These are phyloP conservation scores for Yamadazyma sp. DNA, from an alignment of 1,139 yeast genomes.

Conservation along the genomic window DNA sequence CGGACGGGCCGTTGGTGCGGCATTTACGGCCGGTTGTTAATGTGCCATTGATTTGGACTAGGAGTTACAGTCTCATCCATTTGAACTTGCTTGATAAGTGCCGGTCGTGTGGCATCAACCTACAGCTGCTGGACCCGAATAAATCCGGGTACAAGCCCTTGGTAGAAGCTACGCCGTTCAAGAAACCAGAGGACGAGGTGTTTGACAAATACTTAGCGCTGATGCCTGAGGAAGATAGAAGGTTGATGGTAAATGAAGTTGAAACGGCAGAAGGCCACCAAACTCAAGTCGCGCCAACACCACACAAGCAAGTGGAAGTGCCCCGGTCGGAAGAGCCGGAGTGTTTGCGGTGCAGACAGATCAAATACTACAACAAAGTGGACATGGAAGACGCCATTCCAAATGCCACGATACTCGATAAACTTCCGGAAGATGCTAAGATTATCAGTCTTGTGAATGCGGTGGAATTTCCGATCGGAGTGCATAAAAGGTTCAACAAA, in stretches of 20 bases:
- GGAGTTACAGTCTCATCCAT: background rate
- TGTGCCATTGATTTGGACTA: too few species aligned
- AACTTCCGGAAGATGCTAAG: slow-evolving; percentile 42
- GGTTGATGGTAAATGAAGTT: slow-evolving; percentile 6
- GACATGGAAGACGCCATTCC: slow-evolving; percentile 26
- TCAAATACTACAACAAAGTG: slow-evolving; percentile 35
- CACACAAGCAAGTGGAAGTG: background rate
- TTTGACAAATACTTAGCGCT: slow-evolving; percentile 6
- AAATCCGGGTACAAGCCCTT: slow-evolving; percentile 12
- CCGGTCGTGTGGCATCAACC: slow-evolving; percentile 13
- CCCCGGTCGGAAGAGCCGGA: slow-evolving; percentile 6
- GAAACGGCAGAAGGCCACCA: background rate
- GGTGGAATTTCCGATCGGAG: slow-evolving; percentile 67
- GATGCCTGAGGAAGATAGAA: slow-evolving; percentile 22
- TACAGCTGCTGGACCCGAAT: slow-evolving; percentile 11
- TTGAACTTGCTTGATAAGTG: slow-evolving; percentile 10
- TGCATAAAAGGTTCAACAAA: slow-evolving; percentile 34
- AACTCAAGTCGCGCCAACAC: background rate
- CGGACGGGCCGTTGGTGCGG: too few species aligned
- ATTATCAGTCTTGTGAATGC: slow-evolving; percentile 64
- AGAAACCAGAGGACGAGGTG: slow-evolving; percentile 9
- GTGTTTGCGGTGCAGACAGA: slow-evolving; percentile 60
- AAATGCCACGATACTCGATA: slow-evolving; percentile 38
- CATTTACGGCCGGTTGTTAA: too few species aligned
- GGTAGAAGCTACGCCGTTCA: slow-evolving; percentile 7